Evolutionary conservation across 1,284 basidiomycete genomes (phyloP).

Genomic region (Lentinus polychrous): DNA sequence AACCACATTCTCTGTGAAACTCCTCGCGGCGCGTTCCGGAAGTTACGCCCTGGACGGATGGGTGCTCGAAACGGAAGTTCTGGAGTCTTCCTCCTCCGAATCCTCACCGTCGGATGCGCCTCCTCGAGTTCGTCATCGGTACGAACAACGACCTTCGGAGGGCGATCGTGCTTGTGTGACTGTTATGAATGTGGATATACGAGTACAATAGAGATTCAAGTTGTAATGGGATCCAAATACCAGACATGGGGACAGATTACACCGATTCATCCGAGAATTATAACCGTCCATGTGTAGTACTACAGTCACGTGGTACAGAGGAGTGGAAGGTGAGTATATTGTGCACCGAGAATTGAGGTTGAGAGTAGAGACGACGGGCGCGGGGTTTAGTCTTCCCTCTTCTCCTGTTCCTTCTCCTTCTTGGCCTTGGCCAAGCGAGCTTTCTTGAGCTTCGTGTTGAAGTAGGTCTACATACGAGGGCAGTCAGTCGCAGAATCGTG

Average conservation of each 20-base stretch:
- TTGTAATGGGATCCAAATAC: too few relatives aligned
- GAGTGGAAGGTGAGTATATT: too few relatives aligned
- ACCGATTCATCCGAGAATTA: too few relatives aligned
- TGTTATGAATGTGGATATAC: slow-evolving; percentile 25
- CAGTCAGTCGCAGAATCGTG: not conserved
- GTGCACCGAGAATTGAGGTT: too few relatives aligned
- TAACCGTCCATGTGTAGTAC: too few relatives aligned
- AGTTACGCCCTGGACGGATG: slow-evolving; percentile 57
- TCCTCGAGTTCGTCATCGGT: slow-evolving; percentile 37
- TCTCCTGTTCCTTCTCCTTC: slow-evolving; percentile 39
- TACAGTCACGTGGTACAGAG: too few relatives aligned
- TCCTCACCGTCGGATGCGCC: slow-evolving; percentile 4
- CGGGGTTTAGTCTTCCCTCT: slow-evolving; percentile 25
- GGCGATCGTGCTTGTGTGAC: slow-evolving; percentile 37
- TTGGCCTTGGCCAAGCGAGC: slow-evolving; percentile 39
- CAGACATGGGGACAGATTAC: too few relatives aligned
- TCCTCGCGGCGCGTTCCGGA: slow-evolving; percentile 61
- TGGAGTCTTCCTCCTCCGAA: slow-evolving; percentile 22
- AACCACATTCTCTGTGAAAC: slow-evolving; percentile 35
- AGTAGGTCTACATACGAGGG: slow-evolving; percentile 47
- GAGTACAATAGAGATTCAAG: not conserved
- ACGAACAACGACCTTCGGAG: slow-evolving; percentile 40
- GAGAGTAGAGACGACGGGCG: too few relatives aligned
- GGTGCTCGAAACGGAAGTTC: slow-evolving; percentile 59
- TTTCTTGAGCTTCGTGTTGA: slow-evolving; percentile 66